Evolutionary conservation across 345 rosid genomes (phyloP).

Genomic region (Pistacia atlantica): DNA sequence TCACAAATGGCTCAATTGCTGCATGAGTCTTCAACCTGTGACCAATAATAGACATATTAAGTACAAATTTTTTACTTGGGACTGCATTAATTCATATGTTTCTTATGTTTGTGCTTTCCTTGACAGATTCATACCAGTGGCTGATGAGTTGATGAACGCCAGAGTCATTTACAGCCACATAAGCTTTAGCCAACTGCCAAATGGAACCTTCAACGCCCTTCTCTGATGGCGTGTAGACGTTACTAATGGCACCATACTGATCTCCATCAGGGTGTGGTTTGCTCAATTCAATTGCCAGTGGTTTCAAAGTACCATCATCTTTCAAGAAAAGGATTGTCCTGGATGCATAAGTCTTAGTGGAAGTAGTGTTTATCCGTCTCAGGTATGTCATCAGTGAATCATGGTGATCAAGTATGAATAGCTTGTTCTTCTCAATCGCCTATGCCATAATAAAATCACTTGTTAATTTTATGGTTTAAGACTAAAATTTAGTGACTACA

Average conservation of each 20-base stretch:
- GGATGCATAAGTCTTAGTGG: conserved; percentile 65
- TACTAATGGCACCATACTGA: conserved; percentile 55
- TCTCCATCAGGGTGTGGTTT: conserved; percentile 74
- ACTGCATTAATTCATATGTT: background rate
- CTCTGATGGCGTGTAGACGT: conserved; percentile 75
- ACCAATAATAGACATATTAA: background rate
- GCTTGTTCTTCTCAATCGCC: conserved; percentile 62
- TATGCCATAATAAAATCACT: conserved; percentile 17
- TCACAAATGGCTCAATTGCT: conserved; percentile 66
- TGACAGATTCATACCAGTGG: conserved; percentile 64
- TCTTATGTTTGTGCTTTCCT: background rate
- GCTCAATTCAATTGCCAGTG: conserved; percentile 81
- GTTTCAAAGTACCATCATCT: conserved; percentile 81
- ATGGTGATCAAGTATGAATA: conserved; percentile 84
- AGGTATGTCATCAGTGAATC: conserved; percentile 79
- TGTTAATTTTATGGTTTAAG: background rate
- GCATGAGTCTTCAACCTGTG: conserved; percentile 75
- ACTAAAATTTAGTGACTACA: background rate
- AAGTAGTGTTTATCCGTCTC: conserved; percentile 63
- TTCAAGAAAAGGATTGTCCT: conserved; percentile 79
- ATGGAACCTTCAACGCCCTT: conserved; percentile 59
- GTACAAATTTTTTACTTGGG: background rate
- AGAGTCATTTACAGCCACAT: conserved; percentile 81
- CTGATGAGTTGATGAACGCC: conserved; percentile 91
- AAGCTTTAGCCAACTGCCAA: conserved; percentile 94